Base-by-base conservation (phyloP, 306 rosid genomes). In the Geum urbanum region DNA sequence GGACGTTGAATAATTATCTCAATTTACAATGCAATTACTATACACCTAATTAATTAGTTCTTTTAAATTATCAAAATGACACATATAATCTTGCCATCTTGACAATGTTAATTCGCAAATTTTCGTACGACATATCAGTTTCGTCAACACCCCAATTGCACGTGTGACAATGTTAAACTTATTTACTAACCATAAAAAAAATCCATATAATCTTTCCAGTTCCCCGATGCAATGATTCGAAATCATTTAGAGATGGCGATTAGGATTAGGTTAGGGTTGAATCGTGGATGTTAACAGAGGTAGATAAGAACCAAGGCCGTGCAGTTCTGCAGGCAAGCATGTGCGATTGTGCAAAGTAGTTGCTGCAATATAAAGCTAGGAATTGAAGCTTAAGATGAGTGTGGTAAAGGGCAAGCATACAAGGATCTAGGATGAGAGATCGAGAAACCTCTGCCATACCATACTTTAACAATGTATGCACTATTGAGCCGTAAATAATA, bases 321-420 rank as follows among this genome's bases (percentile, higher is more conserved):
- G 37, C 37, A 53, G 32, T 5, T 19, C 7, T 11, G 14, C 9
- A 19, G 13, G 32, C 2, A 55, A 24, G 19, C 63, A 58, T 58
- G 44, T 32, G 63, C 44, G 14, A 2, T 6, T 32, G 43, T 32
- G 37, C 37, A 32, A 32, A 32, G 37, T 32, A 2, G 37, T 32
- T 32, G 63, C 63, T 27, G 63, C 63, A 5, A 32, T 32, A 8
- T 40, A 27, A 57, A 24, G n/a, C 62, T 57, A 12, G 5, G 59
- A 32, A 32, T 35, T 9, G 5, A 55, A 10, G 13, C 63, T 2
- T 13, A 57, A 9, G 8, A 27, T 27, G 63, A 57, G 43, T 13
- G 10, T 24, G 40, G 62, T 22, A 24, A 24, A 56, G 62, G 62
- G 62, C 62, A 57, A 57, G 63, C 63, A 27, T 57, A 57, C 13